Conservation (phyloP, 108 stramenopile genomes). For the Seminavis robusta region DNA sequence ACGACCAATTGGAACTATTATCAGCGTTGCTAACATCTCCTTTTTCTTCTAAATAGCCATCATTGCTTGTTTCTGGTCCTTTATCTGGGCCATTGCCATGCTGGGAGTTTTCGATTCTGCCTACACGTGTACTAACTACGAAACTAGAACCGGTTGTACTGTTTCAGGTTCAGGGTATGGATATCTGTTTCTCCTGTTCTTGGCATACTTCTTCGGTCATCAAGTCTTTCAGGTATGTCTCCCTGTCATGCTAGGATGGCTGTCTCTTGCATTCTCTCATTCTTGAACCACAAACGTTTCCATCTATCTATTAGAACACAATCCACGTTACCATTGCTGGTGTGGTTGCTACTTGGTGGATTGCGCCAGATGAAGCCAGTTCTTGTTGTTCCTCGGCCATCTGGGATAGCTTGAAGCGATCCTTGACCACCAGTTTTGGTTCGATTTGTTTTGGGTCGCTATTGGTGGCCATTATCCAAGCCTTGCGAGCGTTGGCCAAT, state of each 20-base stretch:
- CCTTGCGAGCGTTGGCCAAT: conserved; percentile 49
- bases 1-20: neutral
- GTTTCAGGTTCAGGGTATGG: conserved; percentile 59
- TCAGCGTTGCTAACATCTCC: too few species aligned
- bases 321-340: conserved; percentile 81
- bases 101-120: conserved; percentile 46
- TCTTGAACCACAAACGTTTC: too few species aligned
- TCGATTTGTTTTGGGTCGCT: conserved; percentile 74
- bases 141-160: neutral
- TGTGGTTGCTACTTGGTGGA: conserved; percentile 91
- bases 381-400: conserved; percentile 44
- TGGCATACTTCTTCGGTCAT: conserved; percentile 64
- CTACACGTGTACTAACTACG: conserved; percentile 16
- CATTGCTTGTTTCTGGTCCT: conserved; percentile 58
- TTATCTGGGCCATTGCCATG: conserved; percentile 63
- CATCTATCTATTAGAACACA: conserved; percentile 16
- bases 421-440: conserved; percentile 67
- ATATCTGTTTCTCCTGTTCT: conserved; percentile 47
- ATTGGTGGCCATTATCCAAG: conserved; percentile 56
- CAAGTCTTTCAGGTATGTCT: conserved; percentile 56
- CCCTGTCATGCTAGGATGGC: neutral
- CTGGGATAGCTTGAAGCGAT: conserved; percentile 35
- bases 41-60: too few species aligned
- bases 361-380: conserved; percentile 48
- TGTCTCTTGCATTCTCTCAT: conserved; percentile 2